phyloP scores from a whole-genome alignment of 73 alveolate genomes.

The Paramecium primaurelia region DNA sequence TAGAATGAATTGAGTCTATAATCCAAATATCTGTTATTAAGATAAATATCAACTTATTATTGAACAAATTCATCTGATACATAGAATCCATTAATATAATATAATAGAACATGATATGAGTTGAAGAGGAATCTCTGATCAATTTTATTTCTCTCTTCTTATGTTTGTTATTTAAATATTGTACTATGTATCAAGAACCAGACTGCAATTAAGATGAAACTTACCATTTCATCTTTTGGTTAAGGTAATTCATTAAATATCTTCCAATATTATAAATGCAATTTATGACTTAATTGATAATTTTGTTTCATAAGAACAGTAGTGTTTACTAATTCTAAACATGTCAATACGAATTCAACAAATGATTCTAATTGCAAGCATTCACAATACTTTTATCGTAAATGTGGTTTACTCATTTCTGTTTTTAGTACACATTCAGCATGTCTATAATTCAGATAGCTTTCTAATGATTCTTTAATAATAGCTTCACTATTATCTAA shows the following conservation, averaged over 20 bases:
- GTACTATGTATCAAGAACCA: not conserved
- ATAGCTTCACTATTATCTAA: not conserved
- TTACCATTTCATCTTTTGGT: slow-evolving; percentile 24
- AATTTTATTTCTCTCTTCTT: not conserved
- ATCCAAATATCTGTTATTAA: not conserved
- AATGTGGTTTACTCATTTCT: not conserved
- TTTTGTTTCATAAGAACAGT: not conserved
- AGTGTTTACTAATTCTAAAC: not conserved
- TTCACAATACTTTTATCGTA: not conserved
- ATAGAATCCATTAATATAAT: not conserved
- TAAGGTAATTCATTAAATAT: not conserved
- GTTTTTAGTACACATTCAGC: not conserved
- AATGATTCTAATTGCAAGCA: not conserved
- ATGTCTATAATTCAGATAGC: not conserved
- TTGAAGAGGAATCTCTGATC: not conserved
- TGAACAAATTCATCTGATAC: not conserved
- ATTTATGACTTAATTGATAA: not conserved
- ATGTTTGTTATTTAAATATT: not conserved
- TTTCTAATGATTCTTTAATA: not conserved
- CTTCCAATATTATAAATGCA: not conserved
- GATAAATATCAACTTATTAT: not conserved
- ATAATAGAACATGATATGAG: not conserved
- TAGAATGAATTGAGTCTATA: not conserved
- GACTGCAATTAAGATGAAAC: not conserved
- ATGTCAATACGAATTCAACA: not conserved